phyloP scores from a whole-genome alignment of 2,329 filamentous ascomycete species.

The Rutstroemia sp. region DNA sequence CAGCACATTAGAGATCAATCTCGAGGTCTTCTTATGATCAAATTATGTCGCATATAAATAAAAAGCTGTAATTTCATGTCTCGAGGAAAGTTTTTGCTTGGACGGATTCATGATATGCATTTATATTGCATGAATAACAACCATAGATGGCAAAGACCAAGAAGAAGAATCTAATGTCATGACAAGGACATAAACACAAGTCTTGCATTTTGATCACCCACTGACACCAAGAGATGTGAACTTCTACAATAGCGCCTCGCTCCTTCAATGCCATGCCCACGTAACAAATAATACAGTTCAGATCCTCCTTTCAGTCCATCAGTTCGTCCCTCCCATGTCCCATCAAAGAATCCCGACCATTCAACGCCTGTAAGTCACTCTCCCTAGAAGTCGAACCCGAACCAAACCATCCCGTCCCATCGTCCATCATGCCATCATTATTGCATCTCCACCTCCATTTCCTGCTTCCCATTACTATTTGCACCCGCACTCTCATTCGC shows the following conservation, averaged over 20 bases:
- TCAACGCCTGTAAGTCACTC: background rate
- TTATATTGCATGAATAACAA: constrained; percentile 19
- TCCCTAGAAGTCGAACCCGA: background rate
- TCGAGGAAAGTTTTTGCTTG: background rate
- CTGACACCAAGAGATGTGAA: background rate
- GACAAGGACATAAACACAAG: background rate
- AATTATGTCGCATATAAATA: background rate
- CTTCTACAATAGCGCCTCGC: constrained; percentile 16
- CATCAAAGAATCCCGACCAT: background rate
- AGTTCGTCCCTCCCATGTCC: background rate
- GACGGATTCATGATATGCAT: constrained; percentile 11
- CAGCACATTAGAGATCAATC: constrained; percentile 88
- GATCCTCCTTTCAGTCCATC: background rate
- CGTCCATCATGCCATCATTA: constrained; percentile 21
- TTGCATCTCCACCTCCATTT: constrained; percentile 45
- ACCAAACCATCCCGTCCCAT: background rate
- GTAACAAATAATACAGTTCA: background rate
- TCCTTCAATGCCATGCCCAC: constrained; percentile 16
- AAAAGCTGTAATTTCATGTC: background rate
- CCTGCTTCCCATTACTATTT: constrained; percentile 18
- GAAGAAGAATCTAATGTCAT: background rate
- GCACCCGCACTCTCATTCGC: background rate
- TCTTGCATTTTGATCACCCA: background rate
- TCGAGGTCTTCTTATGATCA: constrained; percentile 78
- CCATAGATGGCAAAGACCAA: background rate